Percentiles rank a stretch among this genome's conserved stretches.
These are phyloP conservation scores for Mycena citricolor DNA, from an alignment of 1,284 basidiomycete genomes.

Conservation along the genomic window DNA sequence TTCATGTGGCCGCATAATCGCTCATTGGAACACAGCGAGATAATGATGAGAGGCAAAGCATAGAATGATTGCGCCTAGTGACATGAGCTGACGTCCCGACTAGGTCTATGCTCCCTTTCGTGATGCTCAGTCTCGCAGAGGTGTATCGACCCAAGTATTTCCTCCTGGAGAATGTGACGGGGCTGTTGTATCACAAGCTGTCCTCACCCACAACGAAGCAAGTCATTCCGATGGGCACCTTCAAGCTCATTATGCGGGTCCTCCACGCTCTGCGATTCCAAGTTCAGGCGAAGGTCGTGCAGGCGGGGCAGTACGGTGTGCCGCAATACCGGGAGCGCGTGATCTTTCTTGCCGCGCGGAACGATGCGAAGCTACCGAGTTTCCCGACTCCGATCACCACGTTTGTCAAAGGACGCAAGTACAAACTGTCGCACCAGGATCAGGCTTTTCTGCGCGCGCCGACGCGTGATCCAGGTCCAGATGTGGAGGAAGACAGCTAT, in stretches of 20 bases:
- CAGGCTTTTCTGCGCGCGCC: conserved; percentile 2
- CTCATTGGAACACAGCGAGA: background rate
- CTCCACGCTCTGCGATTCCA: conserved; percentile 14
- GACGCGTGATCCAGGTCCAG: background rate
- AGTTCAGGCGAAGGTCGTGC: conserved; percentile 6
- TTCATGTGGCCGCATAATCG: background rate
- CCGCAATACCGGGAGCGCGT: conserved; percentile 13
- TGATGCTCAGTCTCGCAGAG: conserved; percentile 11
- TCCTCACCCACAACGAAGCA: background rate
- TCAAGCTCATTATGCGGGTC: conserved; percentile 11
- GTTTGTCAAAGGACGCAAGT: conserved; percentile 1
- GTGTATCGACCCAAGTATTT: conserved; percentile 6
- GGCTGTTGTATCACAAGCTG: conserved; percentile 7
- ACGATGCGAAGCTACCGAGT: conserved; percentile 1
- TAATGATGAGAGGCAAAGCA: conserved; percentile 9
- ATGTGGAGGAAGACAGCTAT: background rate
- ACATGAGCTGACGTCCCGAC: background rate
- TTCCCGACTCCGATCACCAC: conserved; percentile 13
- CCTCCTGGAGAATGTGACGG: conserved; percentile 22
- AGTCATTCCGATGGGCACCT: conserved; percentile 1
- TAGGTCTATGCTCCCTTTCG: conserved; percentile 10
- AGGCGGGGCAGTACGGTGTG: conserved; percentile 12
- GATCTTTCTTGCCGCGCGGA: conserved; percentile 11
- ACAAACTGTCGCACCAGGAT: conserved; percentile 4
- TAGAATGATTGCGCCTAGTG: background rate